Base-by-base conservation (phyloP, 192 early-diverging fungal genomes). In the Diversispora eburnea region DNA sequence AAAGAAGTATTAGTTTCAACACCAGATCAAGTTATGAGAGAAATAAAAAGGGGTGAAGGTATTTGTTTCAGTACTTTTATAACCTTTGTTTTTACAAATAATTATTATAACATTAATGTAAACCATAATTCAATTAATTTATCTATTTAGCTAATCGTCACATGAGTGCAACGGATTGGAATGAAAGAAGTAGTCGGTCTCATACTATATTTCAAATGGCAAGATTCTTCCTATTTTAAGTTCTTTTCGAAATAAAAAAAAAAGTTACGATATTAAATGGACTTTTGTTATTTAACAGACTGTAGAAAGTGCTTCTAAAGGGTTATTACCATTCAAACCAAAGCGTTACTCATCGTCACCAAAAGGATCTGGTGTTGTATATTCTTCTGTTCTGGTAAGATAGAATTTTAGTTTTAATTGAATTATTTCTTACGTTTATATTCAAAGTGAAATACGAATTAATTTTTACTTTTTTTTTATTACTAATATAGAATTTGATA, bases 121-220 rank as follows among this genome's bases (percentile, higher is more conserved):
- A 5, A 6, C 15, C 33, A 45, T 61, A 13, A 74, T 22, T n/a
- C 13, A 51, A n/a, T 1, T 13, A 56, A 3, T 25, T 58, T 7
- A 12, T n/a, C 8, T 3, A 3, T 17, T 17, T 78, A 87, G 84
- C 79, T 43, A 88, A 96, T 80, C 87, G 96, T 9, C 93, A 94
- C 67, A 87, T 95, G 59, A 92, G 94, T 39, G 88, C 90, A 3
- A 99, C 98, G 0, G 90, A 98, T 74, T 94, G 94, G 80, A 99
- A 99, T 80, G 89, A 94, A 65, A 86, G 91, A 57, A 93, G 91
- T 68, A 92, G 90, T 72, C 85, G 97, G 77, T 97, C 95, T 43
- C 96, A 99, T 77, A 96, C 98, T 5, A 92, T 99, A 22, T 97
- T 99, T 69, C 91, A 93, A 73, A 94, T 98, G 82, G 87, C 90